Evolutionary conservation across 768 basidiomycete species (phyloP).

Genomic region (Kondoa malvinella): DNA sequence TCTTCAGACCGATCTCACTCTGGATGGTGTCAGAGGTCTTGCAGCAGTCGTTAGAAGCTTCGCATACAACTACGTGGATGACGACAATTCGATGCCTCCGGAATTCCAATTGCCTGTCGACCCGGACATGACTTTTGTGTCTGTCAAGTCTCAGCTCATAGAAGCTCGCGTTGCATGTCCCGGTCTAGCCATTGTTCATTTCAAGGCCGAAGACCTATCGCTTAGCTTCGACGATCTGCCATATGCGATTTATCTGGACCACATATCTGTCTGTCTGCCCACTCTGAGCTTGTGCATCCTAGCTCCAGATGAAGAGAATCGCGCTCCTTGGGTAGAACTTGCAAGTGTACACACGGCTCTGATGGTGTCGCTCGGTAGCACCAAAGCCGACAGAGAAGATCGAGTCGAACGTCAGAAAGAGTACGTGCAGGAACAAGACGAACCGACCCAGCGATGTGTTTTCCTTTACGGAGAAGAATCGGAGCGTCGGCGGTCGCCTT

Average conservation of each 20-base stretch:
- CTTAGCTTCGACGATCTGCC: constrained; percentile 61
- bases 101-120: constrained; percentile 47
- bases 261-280: constrained; percentile 13
- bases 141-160: constrained; percentile 42
- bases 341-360: constrained; percentile 19
- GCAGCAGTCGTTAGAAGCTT: constrained; percentile 45
- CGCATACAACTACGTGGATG: constrained; percentile 52
- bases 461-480: constrained; percentile 9
- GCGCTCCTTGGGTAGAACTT: constrained; percentile 22
- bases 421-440: constrained; percentile 58
- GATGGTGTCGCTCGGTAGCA: constrained; percentile 49
- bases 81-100: constrained; percentile 59
- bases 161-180: constrained; percentile 46
- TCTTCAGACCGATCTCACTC: constrained; percentile 35
- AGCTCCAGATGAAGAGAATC: constrained; percentile 12
- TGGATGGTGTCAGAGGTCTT: constrained; percentile 41
- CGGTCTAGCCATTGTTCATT: no score
- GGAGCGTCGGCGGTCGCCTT: not conserved
- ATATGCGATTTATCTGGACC: constrained; percentile 48
- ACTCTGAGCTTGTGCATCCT: constrained; percentile 5
- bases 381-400: constrained; percentile 44
- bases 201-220: constrained; percentile 46
- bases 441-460: constrained; percentile 38
- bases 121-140: constrained; percentile 81
- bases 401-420: constrained; percentile 42